These are phyloP conservation scores for Talaromyces sp. DNA, from an alignment of 2,329 filamentous ascomycete species.

Conservation along the genomic window DNA sequence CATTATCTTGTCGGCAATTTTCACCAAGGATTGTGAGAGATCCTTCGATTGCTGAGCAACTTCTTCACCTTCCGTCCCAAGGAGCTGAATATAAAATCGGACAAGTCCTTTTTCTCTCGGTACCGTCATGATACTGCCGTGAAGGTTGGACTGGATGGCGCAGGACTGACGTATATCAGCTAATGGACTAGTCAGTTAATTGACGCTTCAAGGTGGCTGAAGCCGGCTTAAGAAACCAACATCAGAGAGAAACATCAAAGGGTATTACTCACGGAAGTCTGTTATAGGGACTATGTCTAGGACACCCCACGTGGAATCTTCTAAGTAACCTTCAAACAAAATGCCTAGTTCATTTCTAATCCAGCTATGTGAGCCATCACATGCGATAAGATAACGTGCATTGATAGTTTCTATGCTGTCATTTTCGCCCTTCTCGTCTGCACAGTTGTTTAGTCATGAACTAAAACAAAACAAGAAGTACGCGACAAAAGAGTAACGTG, in stretches of 20 bases:
- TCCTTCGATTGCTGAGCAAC: conserved; percentile 23
- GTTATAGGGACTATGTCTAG: conserved; percentile 50
- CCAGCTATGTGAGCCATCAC: conserved; percentile 65
- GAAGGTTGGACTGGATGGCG: conserved; percentile 50
- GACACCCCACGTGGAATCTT: conserved; percentile 38
- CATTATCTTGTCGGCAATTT: conserved; percentile 59
- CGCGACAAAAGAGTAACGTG: too few species aligned
- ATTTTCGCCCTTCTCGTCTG: conserved; percentile 5
- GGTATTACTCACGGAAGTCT: conserved; percentile 41
- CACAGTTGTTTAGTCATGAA: neutral
- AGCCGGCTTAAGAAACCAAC: too few species aligned
- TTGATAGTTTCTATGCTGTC: conserved; percentile 40
- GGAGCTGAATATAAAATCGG: conserved; percentile 62
- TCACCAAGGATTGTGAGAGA: conserved; percentile 56
- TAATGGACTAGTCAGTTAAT: neutral
- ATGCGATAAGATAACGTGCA: conserved; percentile 62
- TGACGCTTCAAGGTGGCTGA: neutral
- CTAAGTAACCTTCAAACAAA: conserved; percentile 51
- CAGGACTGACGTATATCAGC: conserved; percentile 55
- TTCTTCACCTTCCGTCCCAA: conserved; percentile 29
- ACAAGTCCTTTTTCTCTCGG: conserved; percentile 61
- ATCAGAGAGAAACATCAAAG: neutral
- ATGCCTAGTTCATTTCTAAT: conserved; percentile 55
- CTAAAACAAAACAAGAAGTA: neutral
- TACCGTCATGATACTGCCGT: conserved; percentile 61